Percentiles rank a stretch among this genome's conserved stretches.
phyloP scores from a whole-genome alignment of 352 stramenopile genomes.

The Globisporangium acanthophoron region DNA sequence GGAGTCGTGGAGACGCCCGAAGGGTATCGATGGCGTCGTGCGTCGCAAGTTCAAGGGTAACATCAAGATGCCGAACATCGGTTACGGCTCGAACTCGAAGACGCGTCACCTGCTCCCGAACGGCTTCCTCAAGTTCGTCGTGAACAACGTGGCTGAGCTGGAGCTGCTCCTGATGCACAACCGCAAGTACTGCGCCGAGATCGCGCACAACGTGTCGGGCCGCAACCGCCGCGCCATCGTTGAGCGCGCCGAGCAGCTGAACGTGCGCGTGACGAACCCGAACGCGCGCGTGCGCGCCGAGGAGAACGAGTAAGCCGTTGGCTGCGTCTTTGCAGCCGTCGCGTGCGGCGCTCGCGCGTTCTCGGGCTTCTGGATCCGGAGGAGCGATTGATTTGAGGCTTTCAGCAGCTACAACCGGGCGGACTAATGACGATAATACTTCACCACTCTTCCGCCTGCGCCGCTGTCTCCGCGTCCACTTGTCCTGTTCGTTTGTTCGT shows the following conservation, averaged over 20 bases:
- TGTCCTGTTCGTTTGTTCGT: too few relatives aligned
- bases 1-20: slow-evolving; percentile 97
- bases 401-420: slow-evolving; percentile 14
- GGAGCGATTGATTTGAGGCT: slow-evolving; percentile 11
- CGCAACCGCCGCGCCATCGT: slow-evolving; percentile 97
- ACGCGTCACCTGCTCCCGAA: slow-evolving; percentile 97
- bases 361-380: slow-evolving; percentile 15
- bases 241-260: slow-evolving; percentile 97
- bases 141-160: slow-evolving; percentile 98
- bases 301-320: slow-evolving; percentile 89
- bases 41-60: slow-evolving; percentile 99
- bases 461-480: slow-evolving; percentile 7
- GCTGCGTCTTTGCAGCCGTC: slow-evolving; percentile 1
- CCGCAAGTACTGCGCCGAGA: slow-evolving; percentile 98
- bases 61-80: slow-evolving; percentile 98
- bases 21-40: slow-evolving; percentile 99
- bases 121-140: slow-evolving; percentile 99
- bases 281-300: slow-evolving; percentile 96
- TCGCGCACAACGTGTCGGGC: slow-evolving; percentile 97
- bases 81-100: slow-evolving; percentile 99
- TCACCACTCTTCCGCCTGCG: slow-evolving; percentile 28
- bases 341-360: slow-evolving; percentile 3
- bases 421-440: slow-evolving; percentile 26
- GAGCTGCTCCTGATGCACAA: slow-evolving; percentile 94
- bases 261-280: slow-evolving; percentile 98